Base-by-base conservation (phyloP, 345 rosid species). In the Lepidium didymum region DNA sequence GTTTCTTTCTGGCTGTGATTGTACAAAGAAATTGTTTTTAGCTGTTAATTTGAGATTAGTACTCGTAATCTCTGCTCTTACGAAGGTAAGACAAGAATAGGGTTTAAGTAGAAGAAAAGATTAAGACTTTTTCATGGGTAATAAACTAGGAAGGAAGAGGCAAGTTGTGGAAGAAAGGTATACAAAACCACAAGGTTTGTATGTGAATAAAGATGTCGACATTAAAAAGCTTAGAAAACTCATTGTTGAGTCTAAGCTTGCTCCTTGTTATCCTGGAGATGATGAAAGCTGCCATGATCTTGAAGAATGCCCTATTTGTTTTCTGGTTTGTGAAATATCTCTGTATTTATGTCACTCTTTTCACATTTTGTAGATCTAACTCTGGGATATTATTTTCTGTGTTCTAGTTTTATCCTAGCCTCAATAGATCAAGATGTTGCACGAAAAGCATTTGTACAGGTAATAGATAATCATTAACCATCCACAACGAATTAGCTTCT, bases 261-360 rank as follows among this genome's bases (percentile, higher is more conserved):
- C 99, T 61, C 97, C 99, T 3, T 95, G 99, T 81, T 95, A 83
- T 77, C 96, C 97, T 1, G 99, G 99, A 4, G 92, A 83, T 7
- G 97, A 95, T 37, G 99, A 95, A 27, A 80, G 82, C 64, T 69
- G 81, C 25, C 64, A 53, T 29, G 99, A 95, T 70, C 87, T 83
- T 29, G 99, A 95, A 85, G 99, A 95, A 72, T 91, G 97, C 59
- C 99, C 97, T 0, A 95, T 95, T 81, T 95, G 99, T 82, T 91
- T 91, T 70, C 79, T 95, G 97, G 99, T 95, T 36, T 33, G 96
- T 49, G 43, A 45, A 18, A 62, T 16, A 29, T 60, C 63, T 56
- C 36, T 21, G 60, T 23, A 42, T 59, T n/a, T 23, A 23, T 25
- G 6, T 25, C 11, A 18, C 36, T 10, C 13, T 38, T 13, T 53